Base-by-base conservation (phyloP, 2,329 filamentous ascomycete genomes). In the Xylariaceae sp. region DNA sequence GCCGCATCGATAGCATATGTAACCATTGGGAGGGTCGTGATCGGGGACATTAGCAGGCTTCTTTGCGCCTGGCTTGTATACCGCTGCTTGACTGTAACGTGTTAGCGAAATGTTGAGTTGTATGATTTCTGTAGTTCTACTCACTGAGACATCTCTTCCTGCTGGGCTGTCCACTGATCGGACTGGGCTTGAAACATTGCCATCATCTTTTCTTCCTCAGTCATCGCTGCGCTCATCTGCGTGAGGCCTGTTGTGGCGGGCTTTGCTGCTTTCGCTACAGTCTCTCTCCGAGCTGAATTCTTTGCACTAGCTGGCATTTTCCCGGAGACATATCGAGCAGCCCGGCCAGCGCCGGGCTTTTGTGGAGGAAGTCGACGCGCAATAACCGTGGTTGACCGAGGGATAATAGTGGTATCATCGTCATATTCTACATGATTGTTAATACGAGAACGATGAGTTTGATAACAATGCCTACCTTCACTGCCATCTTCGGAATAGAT, bases 391-490 rank as follows among this genome's bases (percentile, higher is more conserved):
- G 93, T 97, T 18, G 95, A 96, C 67, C 95, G 89, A 44, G 93
- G 91, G 50, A 99, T 96, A 66, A 97, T 93, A n/a, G 90, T 91
- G 0, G 95, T 98, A 72, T 99, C 95, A 79, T 99, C 95, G 67
- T 96, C 91, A 71, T 98, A 98, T 76, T 96, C 95, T 96, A 69
- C 16, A 52, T 7, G 20, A 26, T 12, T 20, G 56, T 70, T 65
- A 71, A 63, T 14, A 46, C 44, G 19, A 18, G 9, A n/a, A 3
- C 12, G 10, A 20, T 16, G 26, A 20, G 14, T 23, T 20, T 18
- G 18, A 14, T 54, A 3, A 29, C 20, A 23, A n/a, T 14, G 74
- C 85, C 81, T 81, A 95, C 91, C 90, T 84, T 96, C 91, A 72
- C 87, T 90, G 64, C 87, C 89, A 74, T 98, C 93, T 72, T 96